These are phyloP conservation scores for Verticillium zaregamsianum DNA, from an alignment of 2,329 filamentous ascomycete species.

Conservation along the genomic window DNA sequence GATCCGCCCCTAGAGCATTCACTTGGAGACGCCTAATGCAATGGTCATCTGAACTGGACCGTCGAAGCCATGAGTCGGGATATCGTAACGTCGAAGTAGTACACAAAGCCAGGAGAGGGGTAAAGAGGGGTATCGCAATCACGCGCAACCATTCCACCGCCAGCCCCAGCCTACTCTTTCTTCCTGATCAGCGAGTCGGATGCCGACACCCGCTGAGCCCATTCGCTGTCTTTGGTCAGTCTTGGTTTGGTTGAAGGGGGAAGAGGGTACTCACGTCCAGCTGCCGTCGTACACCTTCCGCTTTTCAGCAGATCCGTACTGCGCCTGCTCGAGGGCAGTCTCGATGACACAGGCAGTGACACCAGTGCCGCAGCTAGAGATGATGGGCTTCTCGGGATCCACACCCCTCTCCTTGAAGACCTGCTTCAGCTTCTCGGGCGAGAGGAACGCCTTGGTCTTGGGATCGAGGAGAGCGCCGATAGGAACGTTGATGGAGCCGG, in stretches of 20 bases:
- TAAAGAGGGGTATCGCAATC: constrained; percentile 16
- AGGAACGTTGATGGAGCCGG: constrained; percentile 78
- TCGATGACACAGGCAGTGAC: constrained; percentile 92
- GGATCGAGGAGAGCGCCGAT: constrained; percentile 78
- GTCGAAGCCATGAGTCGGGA: constrained; percentile 8
- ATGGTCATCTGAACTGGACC: constrained; percentile 3
- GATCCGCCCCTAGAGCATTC: neutral
- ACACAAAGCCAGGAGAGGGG: constrained; percentile 13
- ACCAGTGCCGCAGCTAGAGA: constrained; percentile 87
- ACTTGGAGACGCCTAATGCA: neutral
- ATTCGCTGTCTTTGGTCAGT: constrained; percentile 47
- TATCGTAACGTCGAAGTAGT: constrained; percentile 10
- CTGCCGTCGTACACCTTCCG: constrained; percentile 89
- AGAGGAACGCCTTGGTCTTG: constrained; percentile 73
- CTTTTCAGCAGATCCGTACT: constrained; percentile 62
- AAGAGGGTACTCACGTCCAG: constrained; percentile 73
- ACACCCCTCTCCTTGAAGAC: constrained; percentile 79
- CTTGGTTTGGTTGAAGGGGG: constrained; percentile 1
- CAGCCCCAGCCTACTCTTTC: constrained; percentile 23
- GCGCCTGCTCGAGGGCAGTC: constrained; percentile 75
- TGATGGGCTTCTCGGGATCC: constrained; percentile 73
- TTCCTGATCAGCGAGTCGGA: constrained; percentile 61
- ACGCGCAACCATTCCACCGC: constrained; percentile 5
- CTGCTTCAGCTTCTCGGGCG: constrained; percentile 65
- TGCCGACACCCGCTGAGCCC: constrained; percentile 61